Evolutionary conservation across 1,284 basidiomycete species (phyloP).

Genomic region (Trametes hirsuta): DNA sequence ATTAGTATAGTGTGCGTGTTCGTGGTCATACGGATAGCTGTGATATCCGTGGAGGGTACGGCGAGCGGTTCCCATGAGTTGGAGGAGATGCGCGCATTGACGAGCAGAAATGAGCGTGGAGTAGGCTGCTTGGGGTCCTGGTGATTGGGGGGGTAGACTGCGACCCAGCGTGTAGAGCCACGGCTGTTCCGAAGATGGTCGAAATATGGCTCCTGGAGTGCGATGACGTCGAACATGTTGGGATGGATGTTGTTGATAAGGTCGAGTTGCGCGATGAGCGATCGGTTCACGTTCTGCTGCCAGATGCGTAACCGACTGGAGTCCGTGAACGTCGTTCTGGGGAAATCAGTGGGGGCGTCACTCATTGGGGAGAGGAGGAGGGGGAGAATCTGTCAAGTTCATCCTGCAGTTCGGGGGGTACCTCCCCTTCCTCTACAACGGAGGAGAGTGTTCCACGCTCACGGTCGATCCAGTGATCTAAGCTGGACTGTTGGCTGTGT

Average conservation of each 20-base stretch:
- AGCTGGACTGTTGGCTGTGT: too few relatives aligned
- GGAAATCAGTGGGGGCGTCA: not conserved
- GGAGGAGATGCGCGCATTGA: constrained; percentile 33
- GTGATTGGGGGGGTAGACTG: constrained; percentile 33
- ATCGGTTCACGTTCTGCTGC: constrained; percentile 37
- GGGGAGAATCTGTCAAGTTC: too few relatives aligned
- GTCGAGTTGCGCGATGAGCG: constrained; percentile 24
- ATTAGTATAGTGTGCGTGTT: not conserved
- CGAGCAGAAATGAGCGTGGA: constrained; percentile 33
- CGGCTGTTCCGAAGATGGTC: constrained; percentile 20
- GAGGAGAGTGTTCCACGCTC: too few relatives aligned
- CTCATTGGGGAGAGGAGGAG: not conserved
- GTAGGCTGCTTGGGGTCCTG: not conserved
- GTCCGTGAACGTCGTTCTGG: not conserved
- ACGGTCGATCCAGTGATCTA: too few relatives aligned
- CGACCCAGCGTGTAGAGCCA: constrained; percentile 26
- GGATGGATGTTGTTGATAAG: constrained; percentile 26
- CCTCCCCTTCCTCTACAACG: too few relatives aligned
- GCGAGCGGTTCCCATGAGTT: constrained; percentile 30
- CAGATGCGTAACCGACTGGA: constrained; percentile 23
- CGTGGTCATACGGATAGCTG: constrained; percentile 27
- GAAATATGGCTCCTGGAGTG: constrained; percentile 41
- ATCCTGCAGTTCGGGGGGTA: too few relatives aligned
- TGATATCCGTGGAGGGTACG: constrained; percentile 32
- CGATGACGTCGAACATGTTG: constrained; percentile 32